Evolutionary conservation across 2,329 filamentous ascomycete species (phyloP), one percentile per base, ranked within the genome.

Genomic region (Pseudogymnoascus sp.): DNA sequence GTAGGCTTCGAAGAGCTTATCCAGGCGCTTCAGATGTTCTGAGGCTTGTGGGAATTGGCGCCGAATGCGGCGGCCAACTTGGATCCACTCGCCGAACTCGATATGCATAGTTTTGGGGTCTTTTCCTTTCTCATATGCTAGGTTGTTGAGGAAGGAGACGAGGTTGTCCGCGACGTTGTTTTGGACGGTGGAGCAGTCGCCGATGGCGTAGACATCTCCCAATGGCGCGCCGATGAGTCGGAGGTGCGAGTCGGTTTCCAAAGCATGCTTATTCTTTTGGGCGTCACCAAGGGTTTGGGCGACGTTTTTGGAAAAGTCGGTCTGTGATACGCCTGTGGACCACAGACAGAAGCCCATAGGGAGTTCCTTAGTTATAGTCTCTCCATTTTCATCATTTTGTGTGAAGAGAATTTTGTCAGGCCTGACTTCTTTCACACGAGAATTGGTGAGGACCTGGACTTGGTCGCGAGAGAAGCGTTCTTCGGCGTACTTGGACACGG

Each of bases 331-430:
- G 66, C 95, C 95, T 0, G 95, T 99, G 0, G 95, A 97, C 95
- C 95, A 99, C 12, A 99, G 81, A 71, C 95, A 97, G 78, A 99
- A 96, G 29, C 92, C 95, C 80, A 91, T 93, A 0, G 95, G 93
- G 0, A 99, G 85, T 71, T 99, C 95, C 75, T 99, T 99, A 23
- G 86, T 89, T n/a, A 96, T 70, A 0, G 87, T 76, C 31, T 86
- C 84, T 47, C 91, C 92, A 62, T 91, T 80, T 3, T 89, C 84
- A 60, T 81, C 81, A 72, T 90, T 88, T 74, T 99, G 93, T 0
- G 88, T 89, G 77, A 96, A 99, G 23, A 96, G 77, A 65, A 99
- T 96, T 71, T 85, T 89, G 74, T 97, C 91, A 0, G 83, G 75
- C 47, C 83, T 83, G 14, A 99, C 92, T 75, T 97, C 93, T 75